Conservation (phyloP, 2,329 filamentous ascomycete species). For the Balansia obtecta region DNA sequence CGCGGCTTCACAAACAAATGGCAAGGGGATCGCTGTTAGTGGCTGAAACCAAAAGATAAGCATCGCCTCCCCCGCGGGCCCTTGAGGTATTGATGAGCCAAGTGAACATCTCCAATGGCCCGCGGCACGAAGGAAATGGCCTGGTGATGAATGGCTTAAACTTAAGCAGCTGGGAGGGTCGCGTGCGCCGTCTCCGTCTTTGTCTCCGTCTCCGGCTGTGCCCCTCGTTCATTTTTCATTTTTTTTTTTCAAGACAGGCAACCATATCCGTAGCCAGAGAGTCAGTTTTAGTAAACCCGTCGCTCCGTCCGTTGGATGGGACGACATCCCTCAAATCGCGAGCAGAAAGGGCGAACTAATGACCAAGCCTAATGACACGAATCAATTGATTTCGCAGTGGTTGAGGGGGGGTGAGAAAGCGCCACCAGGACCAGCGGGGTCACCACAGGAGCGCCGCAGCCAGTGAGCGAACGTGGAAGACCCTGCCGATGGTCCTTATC, state of each 20-base stretch:
- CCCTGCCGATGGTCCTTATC: background rate
- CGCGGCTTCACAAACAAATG: background rate
- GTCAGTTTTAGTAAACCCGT: too few species aligned
- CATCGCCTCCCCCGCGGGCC: too few species aligned
- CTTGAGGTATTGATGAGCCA: too few species aligned
- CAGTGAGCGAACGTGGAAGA: background rate
- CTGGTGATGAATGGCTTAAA: background rate
- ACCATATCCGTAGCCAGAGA: too few species aligned
- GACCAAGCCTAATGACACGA: background rate
- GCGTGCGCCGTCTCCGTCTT: background rate
- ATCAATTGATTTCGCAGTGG: background rate
- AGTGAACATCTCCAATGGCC: background rate
- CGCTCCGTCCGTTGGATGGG: too few species aligned
- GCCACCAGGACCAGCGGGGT: background rate
- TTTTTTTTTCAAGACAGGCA: background rate
- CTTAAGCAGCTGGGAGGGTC: background rate
- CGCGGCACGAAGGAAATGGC: background rate
- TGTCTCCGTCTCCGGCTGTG: background rate
- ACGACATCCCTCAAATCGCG: background rate
- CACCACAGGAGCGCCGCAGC: background rate
- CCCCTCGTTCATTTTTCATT: background rate
- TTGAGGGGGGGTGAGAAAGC: background rate
- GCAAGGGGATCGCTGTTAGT: background rate
- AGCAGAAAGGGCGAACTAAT: background rate
- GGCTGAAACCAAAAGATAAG: background rate